These are phyloP conservation scores for Ormosia emarginata DNA, from an alignment of 306 rosid genomes.

Conservation along the genomic window DNA sequence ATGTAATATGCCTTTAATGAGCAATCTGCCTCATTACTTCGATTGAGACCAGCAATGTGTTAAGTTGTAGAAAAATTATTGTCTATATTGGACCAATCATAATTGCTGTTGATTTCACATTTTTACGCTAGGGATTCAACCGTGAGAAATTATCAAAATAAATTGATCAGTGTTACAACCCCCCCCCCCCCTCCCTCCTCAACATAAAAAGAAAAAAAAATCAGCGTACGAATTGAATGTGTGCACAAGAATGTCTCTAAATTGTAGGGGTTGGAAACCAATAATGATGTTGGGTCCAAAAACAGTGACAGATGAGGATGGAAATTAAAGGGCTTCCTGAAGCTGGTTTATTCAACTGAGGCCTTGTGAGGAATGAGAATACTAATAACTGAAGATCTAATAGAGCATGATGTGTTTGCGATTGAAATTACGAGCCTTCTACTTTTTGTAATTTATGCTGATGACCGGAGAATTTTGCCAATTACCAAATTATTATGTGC, in stretches of 20 bases:
- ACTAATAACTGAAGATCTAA: background rate
- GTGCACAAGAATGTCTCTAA: background rate
- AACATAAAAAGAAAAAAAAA: background rate
- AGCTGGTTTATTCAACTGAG: background rate
- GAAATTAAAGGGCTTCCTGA: background rate
- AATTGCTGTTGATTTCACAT: background rate
- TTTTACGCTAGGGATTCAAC: background rate
- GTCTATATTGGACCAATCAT: background rate
- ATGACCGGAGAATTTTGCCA: background rate
- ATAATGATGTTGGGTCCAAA: constrained; percentile 9
- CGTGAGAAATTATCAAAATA: background rate
- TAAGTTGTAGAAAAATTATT: background rate
- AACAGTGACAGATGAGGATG: constrained; percentile 15
- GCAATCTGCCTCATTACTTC: background rate
- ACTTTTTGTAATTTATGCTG: background rate
- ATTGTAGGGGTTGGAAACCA: constrained; percentile 7
- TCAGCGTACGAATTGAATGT: background rate
- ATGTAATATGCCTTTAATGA: constrained; percentile 18
- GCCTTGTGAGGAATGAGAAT: background rate
- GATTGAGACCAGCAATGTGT: constrained; percentile 27
- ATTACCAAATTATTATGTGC: background rate
- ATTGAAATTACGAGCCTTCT: background rate
- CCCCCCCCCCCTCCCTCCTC: no score
- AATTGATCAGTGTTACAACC: no score
- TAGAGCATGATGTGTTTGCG: background rate